Evolutionary conservation across 306 rosid genomes (phyloP).

Genomic region (Pterocarpus santalinus): DNA sequence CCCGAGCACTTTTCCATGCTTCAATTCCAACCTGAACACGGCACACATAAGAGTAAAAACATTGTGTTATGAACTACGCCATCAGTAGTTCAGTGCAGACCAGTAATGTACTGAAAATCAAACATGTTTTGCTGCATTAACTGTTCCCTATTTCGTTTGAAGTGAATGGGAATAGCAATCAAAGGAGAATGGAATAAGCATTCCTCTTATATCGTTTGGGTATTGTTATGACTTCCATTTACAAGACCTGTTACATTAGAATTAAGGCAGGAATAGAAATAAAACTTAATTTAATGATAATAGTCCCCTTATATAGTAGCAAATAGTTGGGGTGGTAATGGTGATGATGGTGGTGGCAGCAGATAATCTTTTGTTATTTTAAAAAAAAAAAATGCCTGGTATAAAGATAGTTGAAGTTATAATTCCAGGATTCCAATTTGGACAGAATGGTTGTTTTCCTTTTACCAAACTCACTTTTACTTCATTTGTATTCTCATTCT

Average conservation of each 20-base stretch:
- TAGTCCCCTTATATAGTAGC: not conserved
- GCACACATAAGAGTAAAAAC: conserved; percentile 17
- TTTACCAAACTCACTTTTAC: not conserved
- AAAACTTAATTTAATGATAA: not conserved
- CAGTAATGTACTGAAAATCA: conserved; percentile 19
- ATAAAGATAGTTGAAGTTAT: not conserved
- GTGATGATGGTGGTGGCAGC: not conserved
- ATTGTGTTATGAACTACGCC: not conserved
- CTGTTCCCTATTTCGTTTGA: not conserved
- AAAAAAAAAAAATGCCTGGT: not conserved
- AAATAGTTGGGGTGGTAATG: not conserved
- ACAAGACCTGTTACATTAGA: not conserved
- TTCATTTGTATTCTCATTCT: no score
- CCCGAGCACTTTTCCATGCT: conserved; percentile 82
- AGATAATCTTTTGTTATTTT: no score
- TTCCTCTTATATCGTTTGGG: not conserved
- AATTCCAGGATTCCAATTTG: not conserved
- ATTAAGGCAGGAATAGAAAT: not conserved
- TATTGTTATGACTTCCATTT: not conserved
- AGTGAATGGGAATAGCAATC: not conserved
- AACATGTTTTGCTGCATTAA: not conserved
- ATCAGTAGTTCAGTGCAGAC: not conserved
- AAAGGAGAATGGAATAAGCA: not conserved
- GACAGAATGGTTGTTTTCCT: not conserved
- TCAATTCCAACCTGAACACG: conserved; percentile 78